Conservation (phyloP, 495 filamentous ascomycete genomes). For the Neurospora tetraspora region DNA sequence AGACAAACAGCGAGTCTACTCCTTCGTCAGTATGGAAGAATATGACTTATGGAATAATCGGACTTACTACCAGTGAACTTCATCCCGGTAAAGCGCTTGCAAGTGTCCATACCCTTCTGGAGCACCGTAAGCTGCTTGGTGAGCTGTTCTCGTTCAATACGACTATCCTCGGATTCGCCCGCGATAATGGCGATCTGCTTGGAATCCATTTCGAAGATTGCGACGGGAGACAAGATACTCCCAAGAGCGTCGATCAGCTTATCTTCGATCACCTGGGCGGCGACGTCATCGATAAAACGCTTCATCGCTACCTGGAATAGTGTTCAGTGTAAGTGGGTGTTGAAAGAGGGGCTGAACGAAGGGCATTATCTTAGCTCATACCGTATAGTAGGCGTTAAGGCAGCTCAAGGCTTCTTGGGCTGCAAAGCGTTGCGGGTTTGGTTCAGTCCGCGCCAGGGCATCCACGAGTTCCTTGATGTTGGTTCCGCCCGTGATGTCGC, state of each 20-base stretch:
- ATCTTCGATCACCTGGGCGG: conserved; percentile 48
- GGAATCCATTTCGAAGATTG: conserved; percentile 33
- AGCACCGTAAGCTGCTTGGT: conserved; percentile 43
- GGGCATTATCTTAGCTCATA: conserved; percentile 5
- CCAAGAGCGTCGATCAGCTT: conserved; percentile 40
- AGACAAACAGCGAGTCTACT: background rate
- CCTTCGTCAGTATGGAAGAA: conserved; percentile 6
- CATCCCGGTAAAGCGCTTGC: conserved; percentile 32
- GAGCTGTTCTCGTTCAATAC: conserved; percentile 37
- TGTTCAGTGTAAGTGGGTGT: conserved; percentile 6
- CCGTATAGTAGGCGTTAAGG: conserved; percentile 44
- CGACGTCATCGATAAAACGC: conserved; percentile 53
- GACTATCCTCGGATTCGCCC: conserved; percentile 44
- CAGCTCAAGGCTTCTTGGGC: conserved; percentile 38
- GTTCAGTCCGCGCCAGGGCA: conserved; percentile 16
- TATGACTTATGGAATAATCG: background rate
- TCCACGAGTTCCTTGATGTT: conserved; percentile 20
- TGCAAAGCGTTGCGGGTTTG: conserved; percentile 30
- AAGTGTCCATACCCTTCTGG: conserved; percentile 36
- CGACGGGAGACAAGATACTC: conserved; percentile 32
- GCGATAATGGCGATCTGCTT: conserved; percentile 39
- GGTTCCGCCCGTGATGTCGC: background rate
- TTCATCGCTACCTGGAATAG: conserved; percentile 45
- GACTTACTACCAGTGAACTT: conserved; percentile 7
- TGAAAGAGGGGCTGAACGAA: background rate